Evolutionary conservation across 164 flowering plant species (phyloP).

Genomic region (Taxillus chinensis): DNA sequence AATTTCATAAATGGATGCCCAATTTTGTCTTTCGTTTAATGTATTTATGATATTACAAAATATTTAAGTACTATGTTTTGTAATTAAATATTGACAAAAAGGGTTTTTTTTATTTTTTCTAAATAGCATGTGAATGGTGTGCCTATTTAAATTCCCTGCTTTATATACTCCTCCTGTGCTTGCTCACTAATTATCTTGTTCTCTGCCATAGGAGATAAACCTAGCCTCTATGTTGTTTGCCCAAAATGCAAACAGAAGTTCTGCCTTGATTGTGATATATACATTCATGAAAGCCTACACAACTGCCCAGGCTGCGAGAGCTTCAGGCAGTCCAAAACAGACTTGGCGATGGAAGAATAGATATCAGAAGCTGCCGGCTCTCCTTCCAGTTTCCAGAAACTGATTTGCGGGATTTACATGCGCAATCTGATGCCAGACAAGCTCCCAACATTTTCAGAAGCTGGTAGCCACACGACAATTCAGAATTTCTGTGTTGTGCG

Average conservation of each 20-base stretch:
- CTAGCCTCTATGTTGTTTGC: constrained; percentile 53
- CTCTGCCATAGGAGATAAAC: constrained; percentile 49
- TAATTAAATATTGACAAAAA: too few species aligned
- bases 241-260: constrained; percentile 73
- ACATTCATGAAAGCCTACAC: constrained; percentile 94
- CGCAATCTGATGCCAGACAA: too few species aligned
- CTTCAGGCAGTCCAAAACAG: constrained; percentile 31
- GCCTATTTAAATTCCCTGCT: too few species aligned
- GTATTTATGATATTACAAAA: too few species aligned
- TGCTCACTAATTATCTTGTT: background rate
- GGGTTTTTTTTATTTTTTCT: too few species aligned
- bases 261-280: constrained; percentile 94
- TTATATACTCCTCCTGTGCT: background rate
- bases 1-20: too few species aligned
- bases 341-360: background rate
- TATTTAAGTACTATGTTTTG: too few species aligned
- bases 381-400: background rate
- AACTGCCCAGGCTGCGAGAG: constrained; percentile 98
- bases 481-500: too few species aligned
- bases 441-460: too few species aligned
- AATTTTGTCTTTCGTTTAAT: too few species aligned
- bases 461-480: too few species aligned
- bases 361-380: background rate
- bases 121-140: too few species aligned
- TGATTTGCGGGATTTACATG: background rate